Evolutionary conservation across 2,329 filamentous ascomycete genomes (phyloP).

Genomic region (Talaromyces pinophilus): DNA sequence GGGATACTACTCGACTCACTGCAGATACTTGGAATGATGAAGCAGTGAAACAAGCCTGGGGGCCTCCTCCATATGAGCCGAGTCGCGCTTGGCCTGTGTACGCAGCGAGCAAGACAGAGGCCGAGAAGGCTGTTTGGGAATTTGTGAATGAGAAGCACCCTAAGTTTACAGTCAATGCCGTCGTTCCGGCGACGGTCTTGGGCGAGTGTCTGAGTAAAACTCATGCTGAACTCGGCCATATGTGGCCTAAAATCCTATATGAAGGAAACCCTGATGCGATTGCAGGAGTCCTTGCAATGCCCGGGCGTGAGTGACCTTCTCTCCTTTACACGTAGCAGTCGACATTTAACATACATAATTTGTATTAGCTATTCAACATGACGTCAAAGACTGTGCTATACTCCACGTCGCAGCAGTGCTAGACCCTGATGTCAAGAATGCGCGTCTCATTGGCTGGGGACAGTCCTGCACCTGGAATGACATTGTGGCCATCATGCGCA

Average conservation of each 20-base stretch:
- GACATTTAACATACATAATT: neutral
- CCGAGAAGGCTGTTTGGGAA: slow-evolving; percentile 16
- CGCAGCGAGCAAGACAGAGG: slow-evolving; percentile 13
- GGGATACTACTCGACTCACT: slow-evolving; percentile 3
- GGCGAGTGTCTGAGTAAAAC: slow-evolving; percentile 11
- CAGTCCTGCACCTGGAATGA: slow-evolving; percentile 19
- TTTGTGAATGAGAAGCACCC: slow-evolving; percentile 1
- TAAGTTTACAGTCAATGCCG: neutral
- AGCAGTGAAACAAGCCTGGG: slow-evolving; percentile 12
- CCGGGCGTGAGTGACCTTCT: neutral
- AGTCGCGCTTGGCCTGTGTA: neutral
- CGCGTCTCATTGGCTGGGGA: slow-evolving; percentile 12
- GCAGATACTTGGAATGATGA: slow-evolving; percentile 8
- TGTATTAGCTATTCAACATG: slow-evolving; percentile 1
- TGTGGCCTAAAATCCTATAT: slow-evolving; percentile 1
- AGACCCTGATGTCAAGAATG: slow-evolving; percentile 13
- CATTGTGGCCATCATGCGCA: slow-evolving; percentile 16
- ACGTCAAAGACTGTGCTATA: slow-evolving; percentile 18
- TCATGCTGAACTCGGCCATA: slow-evolving; percentile 7
- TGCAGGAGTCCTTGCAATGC: neutral
- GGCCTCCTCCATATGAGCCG: slow-evolving; percentile 16
- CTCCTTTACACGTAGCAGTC: neutral
- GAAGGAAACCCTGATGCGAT: slow-evolving; percentile 2
- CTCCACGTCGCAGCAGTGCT: slow-evolving; percentile 17
- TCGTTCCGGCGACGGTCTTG: neutral